These are phyloP conservation scores for Craterostigma plantagineum DNA, from an alignment of 257 asterid species.

Conservation along the genomic window DNA sequence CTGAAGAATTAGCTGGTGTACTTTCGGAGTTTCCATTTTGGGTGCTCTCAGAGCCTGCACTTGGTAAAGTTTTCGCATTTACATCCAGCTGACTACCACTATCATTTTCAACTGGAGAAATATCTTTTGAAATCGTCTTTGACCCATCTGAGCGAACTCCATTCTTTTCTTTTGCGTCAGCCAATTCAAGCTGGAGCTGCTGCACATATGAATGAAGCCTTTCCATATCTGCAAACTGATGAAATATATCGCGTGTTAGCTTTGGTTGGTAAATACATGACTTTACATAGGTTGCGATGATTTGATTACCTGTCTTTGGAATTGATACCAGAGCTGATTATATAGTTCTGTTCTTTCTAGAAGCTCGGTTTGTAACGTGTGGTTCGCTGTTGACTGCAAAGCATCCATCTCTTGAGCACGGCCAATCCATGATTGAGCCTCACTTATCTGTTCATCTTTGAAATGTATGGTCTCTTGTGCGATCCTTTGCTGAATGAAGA, in stretches of 20 bases:
- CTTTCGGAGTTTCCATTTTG: conserved; percentile 34
- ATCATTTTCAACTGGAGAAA: no score
- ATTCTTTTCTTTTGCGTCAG: conserved; percentile 49
- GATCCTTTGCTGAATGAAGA: conserved; percentile 45
- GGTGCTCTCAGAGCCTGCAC: conserved; percentile 16
- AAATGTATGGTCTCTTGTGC: conserved; percentile 50
- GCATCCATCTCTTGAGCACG: conserved; percentile 77
- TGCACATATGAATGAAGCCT: conserved; percentile 47
- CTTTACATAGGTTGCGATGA: neutral
- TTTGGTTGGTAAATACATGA: neutral
- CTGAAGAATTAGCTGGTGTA: conserved; percentile 17
- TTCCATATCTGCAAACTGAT: conserved; percentile 49
- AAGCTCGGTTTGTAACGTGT: conserved; percentile 46
- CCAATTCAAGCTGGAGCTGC: conserved; percentile 59
- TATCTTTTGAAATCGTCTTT: conserved; percentile 20
- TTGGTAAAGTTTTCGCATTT: conserved; percentile 21
- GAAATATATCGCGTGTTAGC: conserved; percentile 1
- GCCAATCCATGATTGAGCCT: conserved; percentile 71
- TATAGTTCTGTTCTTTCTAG: conserved; percentile 63
- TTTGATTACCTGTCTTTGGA: conserved; percentile 59
- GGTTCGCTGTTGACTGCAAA: conserved; percentile 33
- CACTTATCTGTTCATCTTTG: conserved; percentile 67
- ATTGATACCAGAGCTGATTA: conserved; percentile 62
- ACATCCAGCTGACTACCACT: no score
- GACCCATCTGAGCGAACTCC: conserved; percentile 34